A percentile compares a stretch with the other conserved stretches of the same genome.
Conservation (phyloP, 2,329 filamentous ascomycete genomes). For the Claviceps purpurea region DNA sequence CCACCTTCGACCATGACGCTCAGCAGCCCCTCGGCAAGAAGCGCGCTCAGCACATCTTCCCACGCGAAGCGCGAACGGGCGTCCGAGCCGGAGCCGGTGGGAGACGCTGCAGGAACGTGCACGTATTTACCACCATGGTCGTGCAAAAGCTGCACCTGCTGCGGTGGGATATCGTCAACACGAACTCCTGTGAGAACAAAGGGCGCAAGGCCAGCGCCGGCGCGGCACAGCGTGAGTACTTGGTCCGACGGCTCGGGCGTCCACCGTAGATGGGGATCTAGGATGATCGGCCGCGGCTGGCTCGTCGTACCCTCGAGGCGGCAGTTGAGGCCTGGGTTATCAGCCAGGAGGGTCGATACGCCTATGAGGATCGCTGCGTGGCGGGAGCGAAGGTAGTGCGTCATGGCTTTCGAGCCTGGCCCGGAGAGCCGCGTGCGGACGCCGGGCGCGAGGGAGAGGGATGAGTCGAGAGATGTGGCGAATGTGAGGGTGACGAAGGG, state of each 20-base stretch:
- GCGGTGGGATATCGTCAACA: constrained; percentile 28
- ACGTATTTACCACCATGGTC: constrained; percentile 41
- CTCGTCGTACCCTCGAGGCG: constrained; percentile 47
- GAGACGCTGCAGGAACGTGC: constrained; percentile 14
- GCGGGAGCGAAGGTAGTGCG: constrained; percentile 70
- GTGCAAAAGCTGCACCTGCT: constrained; percentile 29
- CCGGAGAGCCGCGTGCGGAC: constrained; percentile 76
- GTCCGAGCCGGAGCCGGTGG: constrained; percentile 20
- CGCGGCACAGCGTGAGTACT: constrained; percentile 49
- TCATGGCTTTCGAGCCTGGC: constrained; percentile 77
- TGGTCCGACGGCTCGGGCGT: constrained; percentile 44
- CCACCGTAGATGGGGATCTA: constrained; percentile 74
- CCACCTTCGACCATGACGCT: constrained; percentile 94
- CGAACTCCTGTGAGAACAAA: constrained; percentile 49
- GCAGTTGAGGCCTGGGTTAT: constrained; percentile 78
- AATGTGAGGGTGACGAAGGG: constrained; percentile 71
- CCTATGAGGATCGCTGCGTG: constrained; percentile 82
- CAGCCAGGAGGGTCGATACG: constrained; percentile 68
- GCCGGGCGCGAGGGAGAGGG: constrained; percentile 62
- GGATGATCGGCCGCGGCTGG: constrained; percentile 69
- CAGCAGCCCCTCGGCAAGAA: constrained; percentile 46
- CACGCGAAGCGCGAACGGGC: constrained; percentile 42
- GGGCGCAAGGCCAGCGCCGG: constrained; percentile 57
- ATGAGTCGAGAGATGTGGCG: constrained; percentile 77
- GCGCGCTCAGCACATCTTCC: constrained; percentile 45